Evolutionary conservation across 805 yeast species (phyloP), one percentile per base, ranked within the genome.

Genomic region (Debaryomyces maramus): DNA sequence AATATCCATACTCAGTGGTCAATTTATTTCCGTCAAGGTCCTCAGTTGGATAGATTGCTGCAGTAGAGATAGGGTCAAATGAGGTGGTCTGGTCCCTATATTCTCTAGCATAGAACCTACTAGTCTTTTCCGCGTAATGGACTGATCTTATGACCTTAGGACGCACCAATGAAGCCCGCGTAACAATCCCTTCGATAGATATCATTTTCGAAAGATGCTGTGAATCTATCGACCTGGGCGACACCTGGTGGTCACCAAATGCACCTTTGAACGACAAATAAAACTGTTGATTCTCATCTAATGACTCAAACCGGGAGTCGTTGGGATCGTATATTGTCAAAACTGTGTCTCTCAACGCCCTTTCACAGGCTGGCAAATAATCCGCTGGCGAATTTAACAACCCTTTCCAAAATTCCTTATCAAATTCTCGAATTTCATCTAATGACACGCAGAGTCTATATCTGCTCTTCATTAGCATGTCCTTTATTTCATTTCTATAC

Each of bases 121-220:
- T 83, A 1, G 95, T 85, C 29, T 77, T 77, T 42, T 88, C 96
- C 45, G 95, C 88, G 60, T 86, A 91, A 65, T 91, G 98, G 20
- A 93, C 96, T 8, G 96, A 88, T 52, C 95, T 77, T 35, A 89
- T 75, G 39, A 91, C 78, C 60, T 91, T 91, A 26, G 99, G 99
- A 46, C 98, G 77, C 30, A 93, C 95, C 42, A 93, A 72, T 1
- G 97, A 89, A 21, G 96, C 90, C 47, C 93, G 75, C 1, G 98
- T 91, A 13, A 93, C 96, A 52, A 93, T 93, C 40, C 99, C 99
- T 65, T 93, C 97, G 17, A 93, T 73, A 1, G 95, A 82, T 32
- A 93, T 80, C 77, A 91, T 70, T 56, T 83, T 83, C 40, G 96
- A 88, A 37, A 93, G 69, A 48, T 79, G 83, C 10, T 75, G 65